Percentiles rank a stretch among this genome's conserved stretches.
Conservation (phyloP, 2,329 filamentous ascomycete genomes). For the Ramularia endophylla region DNA sequence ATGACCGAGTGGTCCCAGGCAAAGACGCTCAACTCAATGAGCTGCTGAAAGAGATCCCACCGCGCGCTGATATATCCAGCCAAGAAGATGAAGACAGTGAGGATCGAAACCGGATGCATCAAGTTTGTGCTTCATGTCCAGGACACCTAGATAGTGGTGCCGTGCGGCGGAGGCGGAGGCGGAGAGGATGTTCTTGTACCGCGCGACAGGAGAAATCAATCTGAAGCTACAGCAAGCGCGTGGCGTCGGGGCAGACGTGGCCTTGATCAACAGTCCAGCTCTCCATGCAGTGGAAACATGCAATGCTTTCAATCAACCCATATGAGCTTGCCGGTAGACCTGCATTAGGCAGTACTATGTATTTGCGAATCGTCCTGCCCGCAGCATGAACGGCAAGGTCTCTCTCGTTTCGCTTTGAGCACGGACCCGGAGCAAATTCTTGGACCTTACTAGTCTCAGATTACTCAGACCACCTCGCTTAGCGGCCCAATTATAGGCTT, state of each 20-base stretch:
- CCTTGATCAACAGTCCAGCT: not conserved
- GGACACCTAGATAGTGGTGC: conserved; percentile 4
- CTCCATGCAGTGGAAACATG: no score
- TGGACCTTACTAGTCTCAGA: no score
- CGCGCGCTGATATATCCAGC: conserved; percentile 98
- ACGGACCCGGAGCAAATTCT: no score
- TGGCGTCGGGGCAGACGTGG: not conserved
- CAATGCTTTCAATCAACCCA: no score
- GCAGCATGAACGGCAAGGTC: no score
- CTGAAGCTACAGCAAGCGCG: not conserved
- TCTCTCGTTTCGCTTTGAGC: no score
- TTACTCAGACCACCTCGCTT: no score
- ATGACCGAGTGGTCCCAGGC: conserved; percentile 99
- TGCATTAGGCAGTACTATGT: no score
- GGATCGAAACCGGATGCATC: conserved; percentile 97
- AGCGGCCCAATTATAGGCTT: no score
- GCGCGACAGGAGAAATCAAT: no score
- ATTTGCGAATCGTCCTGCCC: no score
- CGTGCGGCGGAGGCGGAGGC: not conserved
- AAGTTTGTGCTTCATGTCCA: conserved; percentile 13
- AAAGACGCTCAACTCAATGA: conserved; percentile 96
- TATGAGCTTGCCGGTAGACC: no score
- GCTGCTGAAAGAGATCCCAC: conserved; percentile 94
- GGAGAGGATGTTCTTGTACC: conserved; percentile 1
- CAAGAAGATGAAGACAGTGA: conserved; percentile 97